These are phyloP conservation scores for Monosporascus sp. DNA, from an alignment of 2,329 filamentous ascomycete genomes.

Conservation along the genomic window DNA sequence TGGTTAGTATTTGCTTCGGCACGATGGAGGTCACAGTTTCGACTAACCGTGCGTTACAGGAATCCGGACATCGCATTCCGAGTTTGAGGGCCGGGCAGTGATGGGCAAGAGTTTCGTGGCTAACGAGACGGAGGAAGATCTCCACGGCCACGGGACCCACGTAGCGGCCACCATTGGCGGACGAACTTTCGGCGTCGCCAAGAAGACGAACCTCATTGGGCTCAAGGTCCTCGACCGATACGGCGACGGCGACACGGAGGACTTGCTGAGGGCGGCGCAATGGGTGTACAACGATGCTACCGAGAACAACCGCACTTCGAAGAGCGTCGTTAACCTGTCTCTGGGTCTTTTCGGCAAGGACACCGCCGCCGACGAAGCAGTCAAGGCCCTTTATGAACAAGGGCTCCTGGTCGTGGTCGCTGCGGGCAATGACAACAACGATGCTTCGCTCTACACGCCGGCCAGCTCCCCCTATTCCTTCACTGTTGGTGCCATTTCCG, in stretches of 20 bases:
- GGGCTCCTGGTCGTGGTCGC: conserved; percentile 34
- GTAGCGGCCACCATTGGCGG: background rate
- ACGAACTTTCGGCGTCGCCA: background rate
- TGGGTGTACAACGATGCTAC: background rate
- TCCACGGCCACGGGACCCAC: background rate
- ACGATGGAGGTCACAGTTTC: background rate
- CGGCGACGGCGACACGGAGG: background rate
- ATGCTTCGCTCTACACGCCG: conserved; percentile 21
- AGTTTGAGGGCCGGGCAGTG: background rate
- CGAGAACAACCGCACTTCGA: background rate
- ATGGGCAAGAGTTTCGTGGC: background rate
- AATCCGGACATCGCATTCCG: background rate
- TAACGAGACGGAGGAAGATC: background rate
- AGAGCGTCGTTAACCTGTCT: background rate
- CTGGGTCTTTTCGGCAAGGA: background rate
- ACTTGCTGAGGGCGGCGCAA: background rate
- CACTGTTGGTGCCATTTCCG: conserved; percentile 32
- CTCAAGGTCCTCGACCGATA: background rate
- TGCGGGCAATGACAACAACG: conserved; percentile 31
- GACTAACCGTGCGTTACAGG: background rate
- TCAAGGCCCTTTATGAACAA: conserved; percentile 25
- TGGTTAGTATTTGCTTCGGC: background rate
- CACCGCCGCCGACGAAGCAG: conserved; percentile 25
- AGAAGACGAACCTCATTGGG: background rate
- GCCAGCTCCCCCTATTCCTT: conserved; percentile 32